Evolutionary conservation across 352 stramenopile genomes (phyloP).

Genomic region (Globisporangium solare): DNA sequence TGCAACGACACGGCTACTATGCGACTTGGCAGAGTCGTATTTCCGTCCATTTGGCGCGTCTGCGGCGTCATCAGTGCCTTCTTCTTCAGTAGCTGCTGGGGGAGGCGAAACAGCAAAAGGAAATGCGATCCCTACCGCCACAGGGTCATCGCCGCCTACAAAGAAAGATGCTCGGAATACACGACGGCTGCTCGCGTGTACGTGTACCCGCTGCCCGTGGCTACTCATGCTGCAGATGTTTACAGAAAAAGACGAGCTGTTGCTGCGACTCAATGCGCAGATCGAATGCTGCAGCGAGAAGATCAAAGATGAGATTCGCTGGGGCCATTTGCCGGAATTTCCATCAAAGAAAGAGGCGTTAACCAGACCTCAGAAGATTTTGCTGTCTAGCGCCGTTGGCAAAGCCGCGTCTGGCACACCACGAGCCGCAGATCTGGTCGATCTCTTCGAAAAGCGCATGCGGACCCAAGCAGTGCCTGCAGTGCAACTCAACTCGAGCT

Average conservation of each 20-base stretch:
- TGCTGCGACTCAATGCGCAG: conserved; percentile 64
- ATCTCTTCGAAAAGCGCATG: conserved; percentile 60
- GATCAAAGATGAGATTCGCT: conserved; percentile 68
- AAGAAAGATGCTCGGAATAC: conserved; percentile 22
- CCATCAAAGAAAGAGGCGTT: conserved; percentile 52
- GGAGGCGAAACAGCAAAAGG: not conserved
- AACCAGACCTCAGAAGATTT: conserved; percentile 62
- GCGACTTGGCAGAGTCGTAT: conserved; percentile 54
- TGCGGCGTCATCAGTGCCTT: not conserved
- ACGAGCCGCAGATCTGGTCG: conserved; percentile 40
- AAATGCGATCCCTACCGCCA: not conserved
- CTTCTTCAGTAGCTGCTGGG: not conserved
- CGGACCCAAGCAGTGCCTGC: conserved; percentile 23
- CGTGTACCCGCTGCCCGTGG: conserved; percentile 70
- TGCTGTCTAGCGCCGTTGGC: conserved; percentile 40
- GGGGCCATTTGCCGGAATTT: conserved; percentile 64
- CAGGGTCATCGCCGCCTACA: conserved; percentile 14
- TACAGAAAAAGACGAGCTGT: conserved; percentile 60
- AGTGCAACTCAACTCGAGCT: conserved; percentile 37
- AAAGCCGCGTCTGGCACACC: conserved; percentile 26
- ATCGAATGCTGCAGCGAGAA: conserved; percentile 72
- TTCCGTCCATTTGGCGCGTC: conserved; percentile 44
- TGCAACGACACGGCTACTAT: conserved; percentile 49
- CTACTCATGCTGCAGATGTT: conserved; percentile 69
- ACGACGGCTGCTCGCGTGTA: conserved; percentile 58